Conservation (phyloP, 345 rosid genomes). For the Pistacia integerrima region DNA sequence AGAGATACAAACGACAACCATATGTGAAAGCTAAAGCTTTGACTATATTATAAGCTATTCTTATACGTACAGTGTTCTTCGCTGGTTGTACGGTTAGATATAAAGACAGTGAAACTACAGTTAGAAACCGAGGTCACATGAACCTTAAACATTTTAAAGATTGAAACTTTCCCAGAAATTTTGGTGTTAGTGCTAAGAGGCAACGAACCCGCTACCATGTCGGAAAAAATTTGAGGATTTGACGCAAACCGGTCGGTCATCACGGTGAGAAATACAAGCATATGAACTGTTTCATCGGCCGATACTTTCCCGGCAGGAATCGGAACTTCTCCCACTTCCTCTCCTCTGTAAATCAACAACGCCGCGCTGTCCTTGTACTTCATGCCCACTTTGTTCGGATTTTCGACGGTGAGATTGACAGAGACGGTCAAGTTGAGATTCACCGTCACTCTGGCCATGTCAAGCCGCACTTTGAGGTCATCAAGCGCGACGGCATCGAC, state of each 20-base stretch:
- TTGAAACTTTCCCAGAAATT: conserved; percentile 59
- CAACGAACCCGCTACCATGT: conserved; percentile 39
- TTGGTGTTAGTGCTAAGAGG: conserved; percentile 45
- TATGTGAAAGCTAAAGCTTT: neutral
- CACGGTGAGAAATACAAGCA: conserved; percentile 61
- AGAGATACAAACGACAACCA: neutral
- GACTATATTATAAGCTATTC: conserved; percentile 47
- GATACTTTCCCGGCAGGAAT: conserved; percentile 55
- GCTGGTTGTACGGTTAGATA: conserved; percentile 44
- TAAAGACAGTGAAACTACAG: conserved; percentile 54
- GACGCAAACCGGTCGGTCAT: conserved; percentile 67
- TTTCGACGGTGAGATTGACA: conserved; percentile 53
- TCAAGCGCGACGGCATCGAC: conserved; percentile 48
- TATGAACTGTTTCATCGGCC: conserved; percentile 38
- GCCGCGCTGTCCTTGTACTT: conserved; percentile 50
- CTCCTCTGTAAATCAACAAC: conserved; percentile 55
- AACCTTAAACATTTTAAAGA: conserved; percentile 48
- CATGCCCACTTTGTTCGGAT: conserved; percentile 73
- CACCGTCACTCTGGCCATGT: conserved; percentile 25
- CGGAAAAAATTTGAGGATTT: conserved; percentile 37
- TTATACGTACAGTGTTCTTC: conserved; percentile 60
- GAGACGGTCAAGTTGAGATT: conserved; percentile 53
- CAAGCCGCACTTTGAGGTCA: conserved; percentile 38
- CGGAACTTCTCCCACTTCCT: conserved; percentile 64
- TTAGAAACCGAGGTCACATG: conserved; percentile 46